Evolutionary conservation across 768 basidiomycete genomes (phyloP), one percentile per base, ranked within the genome.

Genomic region (Boletus pseudo-olivaceus): DNA sequence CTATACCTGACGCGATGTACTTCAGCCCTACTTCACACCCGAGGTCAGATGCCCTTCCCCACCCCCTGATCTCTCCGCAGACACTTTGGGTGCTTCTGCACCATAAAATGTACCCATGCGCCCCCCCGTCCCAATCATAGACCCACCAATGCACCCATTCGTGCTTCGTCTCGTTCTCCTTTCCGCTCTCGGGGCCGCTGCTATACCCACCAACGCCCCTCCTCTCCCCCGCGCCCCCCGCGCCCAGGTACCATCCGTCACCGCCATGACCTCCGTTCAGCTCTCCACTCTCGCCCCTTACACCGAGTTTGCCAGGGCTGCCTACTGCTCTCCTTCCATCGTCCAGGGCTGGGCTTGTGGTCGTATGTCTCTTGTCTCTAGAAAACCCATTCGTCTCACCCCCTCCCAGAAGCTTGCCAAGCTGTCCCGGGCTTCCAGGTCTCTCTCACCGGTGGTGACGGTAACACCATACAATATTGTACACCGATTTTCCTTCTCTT

Each of bases 301-400:
- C 49, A 74, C 78, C 1, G 71, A 80, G 62, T 79, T 84, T 62
- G 79, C 82, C 23, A 72, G 79, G 29, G 82, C 81, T 2, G 78
- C 82, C 15, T 83, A 84, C 62, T 83, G 82, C 56, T 38, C 71
- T 5, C 68, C 76, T 2, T 63, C 57, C 54, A 68, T 62, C 42
- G 55, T 78, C 17, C 60, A 62, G 17, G 69, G 57, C 29, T 82
- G 79, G 78, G 46, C 62, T 1, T 85, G 78, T 59, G 77, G 81
- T 53, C 63, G 77, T 76, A 34, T 49, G 43, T 61, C 20, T 35
- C 45, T 9, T 19, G 17, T 27, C 29, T 33, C 27, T 9, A 0
- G 9, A 2, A 27, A 23, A 49, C 15, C 37, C 17, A 40, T 42
- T 26, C 1, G 0, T 40, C 44, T 51, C 52, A 60, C 20, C 34